These are phyloP conservation scores for Huntiella bhutanensis DNA, from an alignment of 2,329 filamentous ascomycete genomes.

Conservation along the genomic window DNA sequence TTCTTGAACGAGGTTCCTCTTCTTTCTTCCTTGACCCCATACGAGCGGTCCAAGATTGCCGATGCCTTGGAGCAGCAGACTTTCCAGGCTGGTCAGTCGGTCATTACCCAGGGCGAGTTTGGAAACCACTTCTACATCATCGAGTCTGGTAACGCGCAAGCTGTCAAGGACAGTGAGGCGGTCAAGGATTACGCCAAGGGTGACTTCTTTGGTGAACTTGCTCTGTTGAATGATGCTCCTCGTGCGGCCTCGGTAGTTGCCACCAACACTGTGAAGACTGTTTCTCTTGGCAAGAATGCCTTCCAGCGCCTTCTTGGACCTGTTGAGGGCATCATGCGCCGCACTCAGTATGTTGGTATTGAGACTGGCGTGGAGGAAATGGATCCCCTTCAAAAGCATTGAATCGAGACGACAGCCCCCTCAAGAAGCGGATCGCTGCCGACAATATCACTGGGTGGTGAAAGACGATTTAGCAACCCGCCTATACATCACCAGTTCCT, in stretches of 20 bases:
- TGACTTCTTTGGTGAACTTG: conserved; percentile 93
- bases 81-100: conserved; percentile 56
- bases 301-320: conserved; percentile 87
- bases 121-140: conserved; percentile 85
- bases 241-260: conserved; percentile 78
- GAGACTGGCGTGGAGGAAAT: conserved; percentile 45
- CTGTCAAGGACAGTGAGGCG: conserved; percentile 56
- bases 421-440: conserved; percentile 2
- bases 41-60: conserved; percentile 93
- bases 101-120: conserved; percentile 81
- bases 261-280: conserved; percentile 77
- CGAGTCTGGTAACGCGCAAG: conserved; percentile 71
- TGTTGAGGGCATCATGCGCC: conserved; percentile 84
- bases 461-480: conserved; percentile 9
- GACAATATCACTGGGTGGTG: neutral
- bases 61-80: conserved; percentile 88
- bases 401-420: conserved; percentile 8
- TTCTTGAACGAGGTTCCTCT: conserved; percentile 90
- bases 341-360: conserved; percentile 45
- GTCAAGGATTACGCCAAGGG: conserved; percentile 77
- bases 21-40: conserved; percentile 63
- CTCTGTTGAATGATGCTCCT: conserved; percentile 80
- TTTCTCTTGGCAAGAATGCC: conserved; percentile 76
- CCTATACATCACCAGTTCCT: conserved; percentile 1
- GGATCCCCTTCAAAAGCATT: conserved; percentile 37